Evolutionary conservation across 257 asterid species (phyloP), one percentile per base, ranked within the genome.

Genomic region (Nicotiana obtusifolia): DNA sequence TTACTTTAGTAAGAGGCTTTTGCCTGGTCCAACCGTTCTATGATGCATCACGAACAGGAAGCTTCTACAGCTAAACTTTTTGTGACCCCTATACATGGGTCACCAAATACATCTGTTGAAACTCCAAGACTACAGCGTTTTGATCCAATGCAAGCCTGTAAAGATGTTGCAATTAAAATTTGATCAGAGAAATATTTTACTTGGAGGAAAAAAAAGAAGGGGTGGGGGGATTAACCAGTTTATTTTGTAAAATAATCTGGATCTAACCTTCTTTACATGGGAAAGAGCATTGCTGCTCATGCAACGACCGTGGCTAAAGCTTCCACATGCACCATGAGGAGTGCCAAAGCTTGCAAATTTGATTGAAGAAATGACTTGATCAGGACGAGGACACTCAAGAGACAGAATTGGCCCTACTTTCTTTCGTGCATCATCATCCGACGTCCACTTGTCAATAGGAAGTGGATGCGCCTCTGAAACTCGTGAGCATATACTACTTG

Each of bases 301-400:
- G 87, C 99, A 95, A 78, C 81, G 87, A 6, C 99, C 96, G n/a
- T 93, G 96, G 86, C 88, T 91, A 64, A 90, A 92, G 83, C 94
- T 89, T n/a, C 99, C 99, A 28, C 98, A 95, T 19, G 86, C 68
- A 53, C 99, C 99, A 4, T 9, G 85, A 17, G 99, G 99, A 76
- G 95, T 95, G 81, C 99, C 99, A 49, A 88, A 95, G 89, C 98
- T 93, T 17, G 97, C 97, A 59, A 95, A 95, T 80, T 87, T 90
- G 28, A 95, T 90, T 10, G 91, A 81, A 7, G 97, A 89, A 78
- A 95, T 93, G 77, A 90, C 89, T 69, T 95, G 96, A 87, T 89
- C 56, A 33, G 92, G 87, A 19, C 60, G 76, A 87, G 95, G 92
- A 88, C 99, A 95, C 17, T 84, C 86, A 10, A 93, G 87, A 28